These are phyloP conservation scores for Citrus medica DNA, from an alignment of 345 rosid species.

Conservation along the genomic window DNA sequence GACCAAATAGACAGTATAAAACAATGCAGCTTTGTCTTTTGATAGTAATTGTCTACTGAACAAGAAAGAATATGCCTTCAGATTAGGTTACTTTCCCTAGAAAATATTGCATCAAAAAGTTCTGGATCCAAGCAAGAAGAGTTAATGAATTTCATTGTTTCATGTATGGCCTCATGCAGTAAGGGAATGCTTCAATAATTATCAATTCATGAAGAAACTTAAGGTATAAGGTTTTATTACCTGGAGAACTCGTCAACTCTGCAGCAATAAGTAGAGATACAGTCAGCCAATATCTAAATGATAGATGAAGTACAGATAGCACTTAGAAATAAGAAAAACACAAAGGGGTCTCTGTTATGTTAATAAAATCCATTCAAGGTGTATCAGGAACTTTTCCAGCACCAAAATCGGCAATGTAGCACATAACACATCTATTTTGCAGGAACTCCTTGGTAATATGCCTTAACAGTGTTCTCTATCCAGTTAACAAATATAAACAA, in stretches of 20 bases:
- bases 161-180: neutral
- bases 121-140: neutral
- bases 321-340: conserved; percentile 22
- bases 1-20: neutral
- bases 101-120: neutral
- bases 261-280: conserved; percentile 36
- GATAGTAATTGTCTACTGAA: neutral
- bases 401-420: neutral
- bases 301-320: conserved; percentile 8
- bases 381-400: neutral
- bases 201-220: neutral
- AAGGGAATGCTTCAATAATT: neutral
- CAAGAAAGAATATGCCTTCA: neutral
- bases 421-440: neutral
- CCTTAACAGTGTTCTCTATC: neutral
- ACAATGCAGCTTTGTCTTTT: neutral
- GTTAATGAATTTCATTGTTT: neutral
- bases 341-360: conserved; percentile 9
- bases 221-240: conserved; percentile 36
- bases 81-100: neutral
- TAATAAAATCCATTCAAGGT: neutral
- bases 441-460: conserved; percentile 9
- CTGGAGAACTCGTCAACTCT: conserved; percentile 95
- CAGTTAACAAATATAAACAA: conserved; percentile 10
- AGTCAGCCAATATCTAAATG: conserved; percentile 27